Conservation (phyloP, 768 basidiomycete genomes). For the Russula brevipes region DNA sequence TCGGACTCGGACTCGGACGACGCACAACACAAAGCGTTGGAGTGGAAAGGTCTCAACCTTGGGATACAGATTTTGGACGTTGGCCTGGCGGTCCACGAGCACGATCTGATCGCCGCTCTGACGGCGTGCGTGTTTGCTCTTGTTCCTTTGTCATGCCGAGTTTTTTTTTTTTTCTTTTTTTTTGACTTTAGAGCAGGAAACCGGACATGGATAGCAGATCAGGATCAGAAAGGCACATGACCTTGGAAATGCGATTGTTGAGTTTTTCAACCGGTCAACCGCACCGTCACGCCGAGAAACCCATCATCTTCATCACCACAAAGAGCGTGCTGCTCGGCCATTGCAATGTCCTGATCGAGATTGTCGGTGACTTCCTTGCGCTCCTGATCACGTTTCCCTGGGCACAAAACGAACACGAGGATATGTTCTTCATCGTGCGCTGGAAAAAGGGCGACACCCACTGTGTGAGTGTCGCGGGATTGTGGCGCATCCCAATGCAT, state of each 20-base stretch:
- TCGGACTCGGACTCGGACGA: no score
- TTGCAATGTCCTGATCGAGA: conserved; percentile 20
- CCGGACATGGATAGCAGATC: not conserved
- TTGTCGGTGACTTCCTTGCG: conserved; percentile 23
- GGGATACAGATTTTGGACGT: conserved; percentile 20
- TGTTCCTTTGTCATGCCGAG: not conserved
- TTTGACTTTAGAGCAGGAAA: conserved; percentile 3
- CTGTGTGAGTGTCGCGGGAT: conserved; percentile 23
- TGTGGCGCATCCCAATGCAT: not conserved
- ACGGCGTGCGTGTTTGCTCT: conserved; percentile 13
- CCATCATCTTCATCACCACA: conserved; percentile 15
- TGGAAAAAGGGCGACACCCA: conserved; percentile 30
- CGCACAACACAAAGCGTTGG: not conserved
- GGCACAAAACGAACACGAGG: conserved; percentile 6
- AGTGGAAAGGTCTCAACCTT: conserved; percentile 5
- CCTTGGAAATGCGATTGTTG: conserved; percentile 19
- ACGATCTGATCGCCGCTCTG: conserved; percentile 20
- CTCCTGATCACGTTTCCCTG: conserved; percentile 19
- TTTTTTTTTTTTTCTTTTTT: no score
- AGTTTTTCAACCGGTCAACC: conserved; percentile 21
- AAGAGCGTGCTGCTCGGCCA: conserved; percentile 7
- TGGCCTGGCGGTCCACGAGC: conserved; percentile 22
- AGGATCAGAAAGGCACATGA: not conserved
- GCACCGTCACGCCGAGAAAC: conserved; percentile 18
- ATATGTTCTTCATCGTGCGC: conserved; percentile 26